A percentile compares a stretch with the other conserved stretches of the same genome.
Evolutionary conservation across 2,329 filamentous ascomycete species (phyloP).

Genomic region (Exophiala viscosa): DNA sequence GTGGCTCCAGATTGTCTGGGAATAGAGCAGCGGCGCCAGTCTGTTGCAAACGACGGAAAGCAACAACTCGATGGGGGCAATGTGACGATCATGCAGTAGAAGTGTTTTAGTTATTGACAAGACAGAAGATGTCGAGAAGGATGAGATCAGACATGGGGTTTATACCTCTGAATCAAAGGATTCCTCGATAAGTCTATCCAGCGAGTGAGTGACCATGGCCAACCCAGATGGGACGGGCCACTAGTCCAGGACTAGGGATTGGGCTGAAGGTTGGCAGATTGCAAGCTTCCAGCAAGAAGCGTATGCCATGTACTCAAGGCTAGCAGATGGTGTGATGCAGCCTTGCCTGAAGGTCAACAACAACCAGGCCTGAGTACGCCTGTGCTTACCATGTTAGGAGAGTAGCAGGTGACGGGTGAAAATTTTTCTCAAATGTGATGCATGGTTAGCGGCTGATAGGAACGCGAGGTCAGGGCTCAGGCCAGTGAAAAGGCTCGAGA

Average conservation of each 20-base stretch:
- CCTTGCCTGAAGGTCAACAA: constrained; percentile 16
- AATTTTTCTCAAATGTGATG: constrained; percentile 18
- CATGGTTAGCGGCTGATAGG: constrained; percentile 6
- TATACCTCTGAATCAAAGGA: constrained; percentile 17
- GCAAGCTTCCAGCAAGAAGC: constrained; percentile 15
- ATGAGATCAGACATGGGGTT: constrained; percentile 16
- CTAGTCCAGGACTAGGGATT: constrained; percentile 17
- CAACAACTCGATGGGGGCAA: neutral
- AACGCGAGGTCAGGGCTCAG: constrained; percentile 7
- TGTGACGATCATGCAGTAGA: too few species aligned
- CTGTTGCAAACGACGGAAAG: neutral
- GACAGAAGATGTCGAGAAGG: neutral
- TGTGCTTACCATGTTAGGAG: constrained; percentile 18
- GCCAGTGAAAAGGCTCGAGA: constrained; percentile 10
- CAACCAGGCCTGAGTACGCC: constrained; percentile 13
- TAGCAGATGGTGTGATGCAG: constrained; percentile 21
- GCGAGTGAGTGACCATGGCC: constrained; percentile 16
- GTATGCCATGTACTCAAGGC: constrained; percentile 14
- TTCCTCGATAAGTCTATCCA: neutral
- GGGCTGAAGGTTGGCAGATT: constrained; percentile 22
- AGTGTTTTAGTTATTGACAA: neutral
- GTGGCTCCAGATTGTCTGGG: too few species aligned
- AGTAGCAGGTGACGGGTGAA: constrained; percentile 20
- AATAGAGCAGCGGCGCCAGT: neutral
- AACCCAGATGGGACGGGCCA: constrained; percentile 9